A percentile compares a stretch with the other conserved stretches of the same genome.
These are phyloP conservation scores for Seiridium unicorne DNA, from an alignment of 2,329 filamentous ascomycete genomes.

Conservation along the genomic window DNA sequence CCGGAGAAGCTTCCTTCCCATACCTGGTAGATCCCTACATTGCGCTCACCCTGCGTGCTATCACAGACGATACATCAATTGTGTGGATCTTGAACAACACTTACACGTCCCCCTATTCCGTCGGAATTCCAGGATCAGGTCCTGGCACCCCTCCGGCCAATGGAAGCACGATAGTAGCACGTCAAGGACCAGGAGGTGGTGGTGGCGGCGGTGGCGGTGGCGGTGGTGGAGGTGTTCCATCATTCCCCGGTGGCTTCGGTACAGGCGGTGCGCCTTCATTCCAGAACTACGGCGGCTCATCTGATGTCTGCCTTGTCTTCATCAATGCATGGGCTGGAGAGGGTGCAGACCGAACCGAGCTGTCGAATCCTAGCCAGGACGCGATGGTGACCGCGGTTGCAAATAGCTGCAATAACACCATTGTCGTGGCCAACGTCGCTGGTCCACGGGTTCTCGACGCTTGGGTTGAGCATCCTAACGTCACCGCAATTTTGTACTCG, in stretches of 20 bases:
- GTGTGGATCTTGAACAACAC: constrained; percentile 45
- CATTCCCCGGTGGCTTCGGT: not conserved
- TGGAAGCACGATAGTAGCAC: not conserved
- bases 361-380: constrained; percentile 31
- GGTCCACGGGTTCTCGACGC: constrained; percentile 58
- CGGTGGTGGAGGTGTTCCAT: too few relatives aligned
- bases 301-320: constrained; percentile 3
- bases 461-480: constrained; percentile 56
- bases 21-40: constrained; percentile 53
- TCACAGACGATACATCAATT: constrained; percentile 32
- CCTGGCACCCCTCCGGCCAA: too few relatives aligned
- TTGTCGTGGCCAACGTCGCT: constrained; percentile 65
- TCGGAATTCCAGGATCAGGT: not conserved
- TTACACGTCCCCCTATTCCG: not conserved
- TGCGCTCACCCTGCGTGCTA: constrained; percentile 43
- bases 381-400: constrained; percentile 59
- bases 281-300: not conserved
- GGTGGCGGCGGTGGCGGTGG: too few relatives aligned
- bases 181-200: not conserved
- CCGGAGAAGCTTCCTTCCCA: constrained; percentile 47
- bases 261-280: not conserved
- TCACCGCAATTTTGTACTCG: constrained; percentile 60
- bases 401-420: constrained; percentile 63
- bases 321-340: not conserved
- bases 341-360: not conserved